phyloP scores from a whole-genome alignment of 2,329 filamentous ascomycete genomes.

The Neocucurbitaria cava region DNA sequence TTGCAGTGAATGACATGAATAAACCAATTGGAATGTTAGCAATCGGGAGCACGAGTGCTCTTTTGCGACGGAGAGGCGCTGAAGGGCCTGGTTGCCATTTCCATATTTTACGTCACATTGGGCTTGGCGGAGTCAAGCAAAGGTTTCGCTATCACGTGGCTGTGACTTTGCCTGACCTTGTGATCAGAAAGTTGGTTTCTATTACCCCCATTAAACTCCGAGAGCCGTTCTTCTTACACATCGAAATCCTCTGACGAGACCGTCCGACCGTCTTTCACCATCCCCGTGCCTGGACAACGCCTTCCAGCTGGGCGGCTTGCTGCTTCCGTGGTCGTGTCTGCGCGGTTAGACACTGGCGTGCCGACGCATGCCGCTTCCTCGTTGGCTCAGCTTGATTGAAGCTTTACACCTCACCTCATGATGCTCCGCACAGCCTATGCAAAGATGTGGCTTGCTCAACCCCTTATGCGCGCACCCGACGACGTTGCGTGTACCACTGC shows the following conservation, averaged over 20 bases:
- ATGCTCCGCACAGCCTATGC: constrained; percentile 19
- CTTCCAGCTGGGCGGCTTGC: constrained; percentile 17
- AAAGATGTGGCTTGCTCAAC: constrained; percentile 26
- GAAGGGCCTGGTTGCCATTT: constrained; percentile 21
- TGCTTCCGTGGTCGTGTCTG: constrained; percentile 19
- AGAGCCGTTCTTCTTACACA: background rate
- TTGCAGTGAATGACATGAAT: constrained; percentile 31
- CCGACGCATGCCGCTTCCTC: constrained; percentile 20
- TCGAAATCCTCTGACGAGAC: constrained; percentile 25
- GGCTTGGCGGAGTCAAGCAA: constrained; percentile 22
- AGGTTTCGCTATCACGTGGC: constrained; percentile 22
- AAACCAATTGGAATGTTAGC: constrained; percentile 16
- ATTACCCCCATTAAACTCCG: constrained; percentile 23
- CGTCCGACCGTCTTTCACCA: constrained; percentile 26
- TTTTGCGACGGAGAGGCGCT: constrained; percentile 29
- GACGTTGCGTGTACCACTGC: constrained; percentile 19
- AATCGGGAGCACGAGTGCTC: constrained; percentile 24
- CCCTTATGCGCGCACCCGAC: constrained; percentile 8
- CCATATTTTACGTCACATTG: constrained; percentile 33
- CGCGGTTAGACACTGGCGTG: constrained; percentile 9
- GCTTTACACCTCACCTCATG: constrained; percentile 17
- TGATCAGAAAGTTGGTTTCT: constrained; percentile 12
- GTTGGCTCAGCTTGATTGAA: constrained; percentile 15
- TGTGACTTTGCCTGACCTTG: constrained; percentile 1
- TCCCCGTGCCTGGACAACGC: constrained; percentile 31